Percentiles rank a stretch among this genome's conserved stretches.
Evolutionary conservation across 768 basidiomycete genomes (phyloP).

Genomic region (Cystofilobasidium capitatum): DNA sequence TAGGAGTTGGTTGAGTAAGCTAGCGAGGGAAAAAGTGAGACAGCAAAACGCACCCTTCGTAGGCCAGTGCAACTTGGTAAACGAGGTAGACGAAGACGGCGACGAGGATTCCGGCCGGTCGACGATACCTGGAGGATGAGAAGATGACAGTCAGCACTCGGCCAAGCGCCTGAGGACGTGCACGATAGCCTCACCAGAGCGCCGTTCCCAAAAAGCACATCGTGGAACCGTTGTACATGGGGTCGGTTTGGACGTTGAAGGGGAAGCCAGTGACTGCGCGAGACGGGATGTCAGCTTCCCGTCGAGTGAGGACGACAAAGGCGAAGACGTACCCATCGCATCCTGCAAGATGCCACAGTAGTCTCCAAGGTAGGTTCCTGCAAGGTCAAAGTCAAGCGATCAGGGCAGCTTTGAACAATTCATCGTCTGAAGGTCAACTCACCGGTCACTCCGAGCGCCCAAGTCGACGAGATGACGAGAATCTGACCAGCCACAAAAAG

Average conservation of each 20-base stretch:
- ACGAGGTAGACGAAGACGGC: slow-evolving; percentile 71
- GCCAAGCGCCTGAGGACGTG: not conserved
- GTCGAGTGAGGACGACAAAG: slow-evolving; percentile 42
- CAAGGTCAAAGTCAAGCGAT: not conserved
- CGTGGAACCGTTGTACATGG: slow-evolving; percentile 96
- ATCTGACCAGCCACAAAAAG: slow-evolving; percentile 65
- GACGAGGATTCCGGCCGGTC: slow-evolving; percentile 72
- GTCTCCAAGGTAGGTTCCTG: slow-evolving; percentile 59
- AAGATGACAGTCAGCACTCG: not conserved
- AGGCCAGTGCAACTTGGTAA: slow-evolving; percentile 72
- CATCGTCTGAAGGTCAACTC: not conserved
- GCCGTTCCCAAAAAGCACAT: slow-evolving; percentile 78
- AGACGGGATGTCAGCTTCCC: not conserved
- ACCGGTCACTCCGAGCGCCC: slow-evolving; percentile 78
- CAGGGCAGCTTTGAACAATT: not conserved
- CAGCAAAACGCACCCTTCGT: slow-evolving; percentile 64
- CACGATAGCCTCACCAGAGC: slow-evolving; percentile 55
- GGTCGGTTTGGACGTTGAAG: slow-evolving; percentile 82
- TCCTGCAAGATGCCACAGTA: slow-evolving; percentile 54
- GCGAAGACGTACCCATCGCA: slow-evolving; percentile 49
- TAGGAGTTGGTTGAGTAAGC: not conserved
- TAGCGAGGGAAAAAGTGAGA: not conserved
- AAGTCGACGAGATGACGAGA: slow-evolving; percentile 82
- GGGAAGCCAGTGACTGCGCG: slow-evolving; percentile 79
- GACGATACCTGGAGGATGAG: slow-evolving; percentile 55